Evolutionary conservation across 208 protist species (phyloP).

Genomic region (Leishmania major): DNA sequence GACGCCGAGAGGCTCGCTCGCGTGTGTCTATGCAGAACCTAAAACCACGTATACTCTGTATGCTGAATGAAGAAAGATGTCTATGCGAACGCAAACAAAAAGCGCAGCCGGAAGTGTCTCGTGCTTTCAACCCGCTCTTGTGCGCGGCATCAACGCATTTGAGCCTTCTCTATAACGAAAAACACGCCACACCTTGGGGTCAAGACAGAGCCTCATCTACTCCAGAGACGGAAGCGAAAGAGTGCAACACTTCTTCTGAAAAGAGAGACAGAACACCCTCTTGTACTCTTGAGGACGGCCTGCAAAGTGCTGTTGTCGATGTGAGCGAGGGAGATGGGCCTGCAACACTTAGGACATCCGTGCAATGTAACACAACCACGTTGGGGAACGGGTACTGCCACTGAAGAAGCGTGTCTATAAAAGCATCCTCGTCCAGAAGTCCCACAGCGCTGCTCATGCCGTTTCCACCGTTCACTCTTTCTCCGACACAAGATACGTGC

Average conservation of each 20-base stretch:
- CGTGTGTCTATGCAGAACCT: background rate
- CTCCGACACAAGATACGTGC: background rate
- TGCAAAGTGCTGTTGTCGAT: background rate
- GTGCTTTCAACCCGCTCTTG: too few species aligned
- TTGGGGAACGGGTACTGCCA: slow-evolving; percentile 44
- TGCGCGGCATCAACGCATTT: background rate
- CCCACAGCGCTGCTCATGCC: background rate
- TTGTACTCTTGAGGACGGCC: background rate
- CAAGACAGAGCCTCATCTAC: slow-evolving; percentile 18
- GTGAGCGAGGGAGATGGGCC: background rate
- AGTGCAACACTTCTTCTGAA: slow-evolving; percentile 19
- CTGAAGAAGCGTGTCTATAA: slow-evolving; percentile 50
- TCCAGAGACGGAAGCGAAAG: slow-evolving; percentile 1
- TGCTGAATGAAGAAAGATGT: background rate
- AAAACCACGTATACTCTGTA: background rate
- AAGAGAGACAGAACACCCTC: slow-evolving; percentile 18
- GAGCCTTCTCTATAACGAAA: background rate
- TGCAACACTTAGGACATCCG: slow-evolving; percentile 1
- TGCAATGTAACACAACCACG: slow-evolving; percentile 35
- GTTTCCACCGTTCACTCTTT: background rate
- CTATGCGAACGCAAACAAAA: background rate
- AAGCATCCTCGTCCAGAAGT: slow-evolving; percentile 46
- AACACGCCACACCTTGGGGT: background rate
- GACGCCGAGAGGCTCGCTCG: background rate
- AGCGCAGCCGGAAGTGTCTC: background rate